These are phyloP conservation scores for Mycena chlorophos DNA, from an alignment of 768 basidiomycete species.

Conservation along the genomic window DNA sequence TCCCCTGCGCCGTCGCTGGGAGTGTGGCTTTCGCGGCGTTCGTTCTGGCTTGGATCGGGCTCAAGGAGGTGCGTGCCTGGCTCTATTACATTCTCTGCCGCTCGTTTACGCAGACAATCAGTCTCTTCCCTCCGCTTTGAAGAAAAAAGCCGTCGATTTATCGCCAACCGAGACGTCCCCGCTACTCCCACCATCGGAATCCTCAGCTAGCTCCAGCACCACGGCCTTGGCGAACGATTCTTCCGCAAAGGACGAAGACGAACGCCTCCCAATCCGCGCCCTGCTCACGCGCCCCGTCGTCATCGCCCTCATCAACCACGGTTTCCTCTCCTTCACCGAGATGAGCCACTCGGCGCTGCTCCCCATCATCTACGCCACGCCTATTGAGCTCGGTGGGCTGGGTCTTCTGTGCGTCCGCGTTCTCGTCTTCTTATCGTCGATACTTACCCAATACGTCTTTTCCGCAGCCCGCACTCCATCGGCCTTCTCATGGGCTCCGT, in stretches of 20 bases:
- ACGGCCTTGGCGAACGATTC: too few species aligned
- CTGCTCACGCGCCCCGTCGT: conserved; percentile 8
- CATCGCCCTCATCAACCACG: conserved; percentile 10
- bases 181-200: background rate
- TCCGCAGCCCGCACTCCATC: conserved; percentile 30
- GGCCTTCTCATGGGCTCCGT: conserved; percentile 48
- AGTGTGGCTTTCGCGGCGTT: conserved; percentile 6
- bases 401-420: conserved; percentile 3
- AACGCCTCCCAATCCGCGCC: conserved; percentile 4
- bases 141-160: background rate
- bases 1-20: conserved; percentile 10
- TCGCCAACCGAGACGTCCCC: conserved; percentile 10
- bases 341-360: conserved; percentile 10
- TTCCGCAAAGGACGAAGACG: background rate
- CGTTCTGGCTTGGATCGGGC: conserved; percentile 1
- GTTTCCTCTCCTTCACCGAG: conserved; percentile 1
- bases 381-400: conserved; percentile 9
- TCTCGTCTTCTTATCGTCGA: background rate
- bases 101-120: background rate
- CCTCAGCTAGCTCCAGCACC: too few species aligned
- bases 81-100: background rate
- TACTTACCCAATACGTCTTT: background rate
- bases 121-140: conserved; percentile 8
- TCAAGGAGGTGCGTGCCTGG: conserved; percentile 2
- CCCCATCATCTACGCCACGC: conserved; percentile 12